These are phyloP conservation scores for Fusarium penzigii DNA, from an alignment of 2,329 filamentous ascomycete genomes.

Conservation along the genomic window DNA sequence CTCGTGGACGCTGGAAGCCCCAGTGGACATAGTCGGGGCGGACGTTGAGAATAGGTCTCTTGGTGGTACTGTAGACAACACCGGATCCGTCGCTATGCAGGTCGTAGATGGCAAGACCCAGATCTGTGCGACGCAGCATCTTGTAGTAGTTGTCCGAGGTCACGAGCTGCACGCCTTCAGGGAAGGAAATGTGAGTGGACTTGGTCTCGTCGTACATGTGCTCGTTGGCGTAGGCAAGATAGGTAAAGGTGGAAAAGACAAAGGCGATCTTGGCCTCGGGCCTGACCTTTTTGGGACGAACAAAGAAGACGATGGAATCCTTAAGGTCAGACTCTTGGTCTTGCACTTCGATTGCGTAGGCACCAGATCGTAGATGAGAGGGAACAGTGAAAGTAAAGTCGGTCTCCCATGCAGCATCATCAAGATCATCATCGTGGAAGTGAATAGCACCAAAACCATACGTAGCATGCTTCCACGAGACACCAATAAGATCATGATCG, in stretches of 20 bases:
- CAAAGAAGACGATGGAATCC: conserved; percentile 37
- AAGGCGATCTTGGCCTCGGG: conserved; percentile 3
- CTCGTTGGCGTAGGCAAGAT: conserved; percentile 41
- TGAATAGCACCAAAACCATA: no score
- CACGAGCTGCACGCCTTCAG: conserved; percentile 20
- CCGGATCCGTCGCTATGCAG: conserved; percentile 39
- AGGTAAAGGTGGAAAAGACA: conserved; percentile 39
- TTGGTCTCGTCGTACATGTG: conserved; percentile 35
- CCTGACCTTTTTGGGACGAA: not conserved
- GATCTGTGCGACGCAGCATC: conserved; percentile 30
- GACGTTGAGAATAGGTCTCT: conserved; percentile 39
- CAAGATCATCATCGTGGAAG: no score
- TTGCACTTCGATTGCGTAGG: no score
- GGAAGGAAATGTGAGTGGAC: conserved; percentile 25
- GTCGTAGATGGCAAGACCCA: conserved; percentile 41
- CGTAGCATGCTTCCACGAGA: no score
- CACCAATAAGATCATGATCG: no score
- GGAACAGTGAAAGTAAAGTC: no score
- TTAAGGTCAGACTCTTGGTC: not conserved
- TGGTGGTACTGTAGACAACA: conserved; percentile 31
- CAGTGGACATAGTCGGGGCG: conserved; percentile 39
- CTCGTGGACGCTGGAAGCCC: conserved; percentile 10
- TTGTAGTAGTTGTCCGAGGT: conserved; percentile 9
- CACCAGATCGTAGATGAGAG: no score
- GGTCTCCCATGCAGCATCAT: no score